Evolutionary conservation across 192 early-diverging fungal genomes (phyloP).

Genomic region (Umbelopsis isabellina): DNA sequence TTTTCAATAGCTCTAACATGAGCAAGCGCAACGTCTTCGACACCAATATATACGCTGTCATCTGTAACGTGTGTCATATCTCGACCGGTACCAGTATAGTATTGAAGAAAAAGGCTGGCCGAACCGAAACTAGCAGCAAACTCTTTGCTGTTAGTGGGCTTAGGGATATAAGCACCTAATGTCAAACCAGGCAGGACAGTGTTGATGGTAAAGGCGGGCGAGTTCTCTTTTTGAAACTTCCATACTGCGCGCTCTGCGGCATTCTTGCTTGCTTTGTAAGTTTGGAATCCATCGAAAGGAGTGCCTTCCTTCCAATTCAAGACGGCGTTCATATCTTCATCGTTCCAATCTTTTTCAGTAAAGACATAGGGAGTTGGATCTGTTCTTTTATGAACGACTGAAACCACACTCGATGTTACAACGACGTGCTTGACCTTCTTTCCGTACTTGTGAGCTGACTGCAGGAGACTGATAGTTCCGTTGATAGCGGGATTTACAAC

Average conservation of each 20-base stretch:
- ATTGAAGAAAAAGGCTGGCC: not conserved
- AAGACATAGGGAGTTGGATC: not conserved
- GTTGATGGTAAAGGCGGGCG: constrained; percentile 15
- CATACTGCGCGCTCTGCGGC: constrained; percentile 17
- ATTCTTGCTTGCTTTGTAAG: constrained; percentile 20
- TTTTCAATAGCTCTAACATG: constrained; percentile 17
- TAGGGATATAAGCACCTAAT: not conserved
- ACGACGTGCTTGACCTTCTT: constrained; percentile 46
- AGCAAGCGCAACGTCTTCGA: constrained; percentile 8
- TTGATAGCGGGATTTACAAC: constrained; percentile 48
- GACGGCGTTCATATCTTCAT: not conserved
- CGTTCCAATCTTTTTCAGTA: constrained; percentile 25
- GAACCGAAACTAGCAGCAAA: not conserved
- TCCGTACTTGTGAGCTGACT: constrained; percentile 30
- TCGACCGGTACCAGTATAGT: not conserved
- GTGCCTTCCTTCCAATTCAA: not conserved
- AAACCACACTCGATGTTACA: constrained; percentile 47
- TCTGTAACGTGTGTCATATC: not conserved
- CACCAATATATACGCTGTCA: not conserved
- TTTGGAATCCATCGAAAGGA: not conserved
- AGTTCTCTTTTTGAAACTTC: constrained; percentile 17
- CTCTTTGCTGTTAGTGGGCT: not conserved
- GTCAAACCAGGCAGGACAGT: constrained; percentile 14
- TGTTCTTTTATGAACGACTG: not conserved
- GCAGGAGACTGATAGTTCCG: constrained; percentile 47